These are phyloP conservation scores for Scytalidium lignicola DNA, from an alignment of 2,329 filamentous ascomycete genomes.

Conservation along the genomic window DNA sequence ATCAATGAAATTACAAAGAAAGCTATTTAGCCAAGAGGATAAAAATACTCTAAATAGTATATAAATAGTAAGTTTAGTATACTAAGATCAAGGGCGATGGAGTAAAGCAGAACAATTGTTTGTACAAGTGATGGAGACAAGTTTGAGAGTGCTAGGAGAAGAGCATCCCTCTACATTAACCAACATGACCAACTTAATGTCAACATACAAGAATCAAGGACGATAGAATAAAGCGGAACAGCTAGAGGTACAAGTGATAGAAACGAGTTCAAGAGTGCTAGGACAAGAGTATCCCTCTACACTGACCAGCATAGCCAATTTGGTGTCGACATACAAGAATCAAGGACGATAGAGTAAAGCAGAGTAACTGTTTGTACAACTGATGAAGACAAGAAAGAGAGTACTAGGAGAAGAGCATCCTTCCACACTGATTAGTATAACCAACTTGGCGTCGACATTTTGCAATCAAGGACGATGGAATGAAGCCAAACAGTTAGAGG, in stretches of 20 bases:
- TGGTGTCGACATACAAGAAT: too few species aligned
- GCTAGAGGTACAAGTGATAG: conserved; percentile 4
- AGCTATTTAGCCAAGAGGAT: conserved; percentile 11
- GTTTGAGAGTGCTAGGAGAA: conserved; percentile 4
- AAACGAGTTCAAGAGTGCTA: conserved; percentile 2
- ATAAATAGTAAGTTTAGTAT: conserved; percentile 7
- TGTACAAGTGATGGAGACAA: conserved; percentile 9
- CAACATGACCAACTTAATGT: conserved; percentile 7
- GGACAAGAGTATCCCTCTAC: conserved; percentile 1
- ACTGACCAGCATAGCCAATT: too few species aligned
- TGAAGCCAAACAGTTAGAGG: conserved; percentile 8
- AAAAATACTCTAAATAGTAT: conserved; percentile 14
- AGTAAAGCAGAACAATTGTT: not conserved
- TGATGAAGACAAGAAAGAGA: too few species aligned
- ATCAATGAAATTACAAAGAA: conserved; percentile 11
- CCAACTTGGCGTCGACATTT: too few species aligned
- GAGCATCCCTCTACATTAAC: conserved; percentile 6
- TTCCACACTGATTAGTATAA: too few species aligned
- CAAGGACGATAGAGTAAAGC: too few species aligned
- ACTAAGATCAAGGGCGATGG: conserved; percentile 2
- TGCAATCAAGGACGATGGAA: conserved; percentile 9
- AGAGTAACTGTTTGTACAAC: too few species aligned
- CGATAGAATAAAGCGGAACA: conserved; percentile 1
- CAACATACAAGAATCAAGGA: conserved; percentile 5
- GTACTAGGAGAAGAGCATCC: too few species aligned